Evolutionary conservation across 805 yeast genomes (phyloP), one percentile per base, ranked within the genome.

Genomic region (Cyberlindnera euphorbiae): DNA sequence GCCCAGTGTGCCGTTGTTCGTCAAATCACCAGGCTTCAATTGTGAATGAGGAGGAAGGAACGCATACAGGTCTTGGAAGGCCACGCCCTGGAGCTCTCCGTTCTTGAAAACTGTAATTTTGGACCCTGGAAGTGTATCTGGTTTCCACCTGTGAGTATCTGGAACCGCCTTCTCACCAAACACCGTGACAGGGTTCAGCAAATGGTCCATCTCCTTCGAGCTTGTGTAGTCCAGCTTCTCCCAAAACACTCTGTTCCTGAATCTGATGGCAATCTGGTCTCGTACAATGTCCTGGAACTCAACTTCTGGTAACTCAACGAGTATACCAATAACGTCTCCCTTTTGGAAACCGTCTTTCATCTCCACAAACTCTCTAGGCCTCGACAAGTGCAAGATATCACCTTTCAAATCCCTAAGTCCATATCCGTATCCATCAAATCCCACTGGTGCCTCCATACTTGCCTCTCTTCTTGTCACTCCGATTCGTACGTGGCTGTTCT

Each of bases 371-470:
- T 71, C 68, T 17, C 59, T 54, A 0, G 87, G 86, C 32, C 89
- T 70, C 40, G 90, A 79, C 29, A 82, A 60, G 45, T 93, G 94
- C 17, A 93, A 69, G 19, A 74, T 75, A 46, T 84, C 83, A 2
- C 95, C 89, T 6, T 71, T 68, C 25, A 72, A 70, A 60, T 90
- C 97, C 41, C 97, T 69, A 3, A 93, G 53, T 2, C 96, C 97
- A 58, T 93, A 90, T 0, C 96, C 90, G 61, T 88, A 93, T 0
- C 88, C 90, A 59, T 93, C 97, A 51, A 76, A 86, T 3, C 99
- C 99, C 6, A 89, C 93, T 0, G 99, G 97, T 0, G 95, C 95
- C 48, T 90, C 97, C 29, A 89, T 60, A 33, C 87, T 75, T 2
- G 96, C 93, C 53, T 90, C 97, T 43, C 87, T 71, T 35, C 97